Evolutionary conservation across 768 basidiomycete genomes (phyloP).

Genomic region (Pluteus cervinus): DNA sequence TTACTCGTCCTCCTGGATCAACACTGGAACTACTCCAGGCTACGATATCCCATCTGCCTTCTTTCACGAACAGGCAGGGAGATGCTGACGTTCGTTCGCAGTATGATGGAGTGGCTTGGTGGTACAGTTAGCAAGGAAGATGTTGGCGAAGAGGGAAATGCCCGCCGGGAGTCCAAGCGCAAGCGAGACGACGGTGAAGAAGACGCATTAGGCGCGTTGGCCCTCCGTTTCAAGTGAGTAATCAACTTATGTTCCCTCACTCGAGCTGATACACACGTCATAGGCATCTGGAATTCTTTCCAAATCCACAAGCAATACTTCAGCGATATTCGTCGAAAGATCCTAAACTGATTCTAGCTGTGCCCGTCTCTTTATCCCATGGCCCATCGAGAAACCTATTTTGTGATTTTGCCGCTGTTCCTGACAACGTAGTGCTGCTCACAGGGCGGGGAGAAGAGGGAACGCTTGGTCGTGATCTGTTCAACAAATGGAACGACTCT

Average conservation of each 20-base stretch:
- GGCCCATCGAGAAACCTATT: slow-evolving; percentile 87
- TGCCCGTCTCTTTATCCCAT: slow-evolving; percentile 89
- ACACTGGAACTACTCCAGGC: slow-evolving; percentile 89
- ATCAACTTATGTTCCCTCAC: neutral
- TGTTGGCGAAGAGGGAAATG: slow-evolving; percentile 70
- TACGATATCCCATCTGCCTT: slow-evolving; percentile 88
- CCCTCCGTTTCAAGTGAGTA: slow-evolving; percentile 81
- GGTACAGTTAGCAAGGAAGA: slow-evolving; percentile 93
- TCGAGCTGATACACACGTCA: slow-evolving; percentile 1
- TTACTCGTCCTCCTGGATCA: slow-evolving; percentile 94
- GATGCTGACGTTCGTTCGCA: slow-evolving; percentile 89
- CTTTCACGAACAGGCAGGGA: slow-evolving; percentile 86
- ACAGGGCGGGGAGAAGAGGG: slow-evolving; percentile 76
- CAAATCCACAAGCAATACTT: slow-evolving; percentile 72
- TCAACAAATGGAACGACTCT: slow-evolving; percentile 78
- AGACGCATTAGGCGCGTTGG: slow-evolving; percentile 78
- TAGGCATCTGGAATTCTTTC: slow-evolving; percentile 91
- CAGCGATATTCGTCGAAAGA: slow-evolving; percentile 80
- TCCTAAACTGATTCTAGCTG: slow-evolving; percentile 90
- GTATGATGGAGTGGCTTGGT: slow-evolving; percentile 99
- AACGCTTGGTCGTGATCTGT: slow-evolving; percentile 72
- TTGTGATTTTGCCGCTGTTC: slow-evolving; percentile 74
- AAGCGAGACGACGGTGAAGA: slow-evolving; percentile 68
- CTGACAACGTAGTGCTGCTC: slow-evolving; percentile 83
- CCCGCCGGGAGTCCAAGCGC: slow-evolving; percentile 48